phyloP scores from a whole-genome alignment of 441 rosid genomes.

The Macaranga tanarius region DNA sequence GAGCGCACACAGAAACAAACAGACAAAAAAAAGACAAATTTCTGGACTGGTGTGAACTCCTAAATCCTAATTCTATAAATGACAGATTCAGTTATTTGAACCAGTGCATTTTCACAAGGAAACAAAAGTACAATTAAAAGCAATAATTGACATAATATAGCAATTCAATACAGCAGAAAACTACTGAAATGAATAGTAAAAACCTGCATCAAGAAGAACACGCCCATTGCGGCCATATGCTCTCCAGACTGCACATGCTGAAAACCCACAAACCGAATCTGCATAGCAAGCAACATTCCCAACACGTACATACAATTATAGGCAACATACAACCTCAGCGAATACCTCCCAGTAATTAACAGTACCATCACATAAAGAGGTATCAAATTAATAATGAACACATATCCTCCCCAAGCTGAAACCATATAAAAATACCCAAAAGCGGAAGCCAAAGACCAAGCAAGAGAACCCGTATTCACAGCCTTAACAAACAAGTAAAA shows the following conservation, averaged over 20 bases:
- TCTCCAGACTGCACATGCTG: slow-evolving; percentile 99
- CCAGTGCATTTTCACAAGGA: neutral
- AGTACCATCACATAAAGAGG: slow-evolving; percentile 93
- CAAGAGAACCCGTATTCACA: slow-evolving; percentile 80
- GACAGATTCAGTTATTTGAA: neutral
- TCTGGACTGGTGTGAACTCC: neutral
- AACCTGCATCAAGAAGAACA: slow-evolving; percentile 96
- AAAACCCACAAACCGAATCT: slow-evolving; percentile 96
- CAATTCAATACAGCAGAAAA: neutral
- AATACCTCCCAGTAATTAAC: slow-evolving; percentile 85
- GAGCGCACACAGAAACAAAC: too few relatives aligned
- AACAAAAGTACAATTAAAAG: neutral
- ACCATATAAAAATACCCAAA: slow-evolving; percentile 98
- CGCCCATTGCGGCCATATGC: slow-evolving; percentile 98
- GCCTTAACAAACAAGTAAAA: slow-evolving; percentile 95
- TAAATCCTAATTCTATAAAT: neutral
- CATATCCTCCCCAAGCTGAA: slow-evolving; percentile 98
- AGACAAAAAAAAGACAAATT: too few relatives aligned
- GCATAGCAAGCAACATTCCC: slow-evolving; percentile 99
- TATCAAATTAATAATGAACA: slow-evolving; percentile 87
- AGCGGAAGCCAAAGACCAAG: slow-evolving; percentile 90
- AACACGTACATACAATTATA: slow-evolving; percentile 86
- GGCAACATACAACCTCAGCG: slow-evolving; percentile 84
- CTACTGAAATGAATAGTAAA: neutral
- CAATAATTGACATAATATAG: neutral